Evolutionary conservation across 768 basidiomycete genomes (phyloP).

Genomic region (Guyanaporus albipodus): DNA sequence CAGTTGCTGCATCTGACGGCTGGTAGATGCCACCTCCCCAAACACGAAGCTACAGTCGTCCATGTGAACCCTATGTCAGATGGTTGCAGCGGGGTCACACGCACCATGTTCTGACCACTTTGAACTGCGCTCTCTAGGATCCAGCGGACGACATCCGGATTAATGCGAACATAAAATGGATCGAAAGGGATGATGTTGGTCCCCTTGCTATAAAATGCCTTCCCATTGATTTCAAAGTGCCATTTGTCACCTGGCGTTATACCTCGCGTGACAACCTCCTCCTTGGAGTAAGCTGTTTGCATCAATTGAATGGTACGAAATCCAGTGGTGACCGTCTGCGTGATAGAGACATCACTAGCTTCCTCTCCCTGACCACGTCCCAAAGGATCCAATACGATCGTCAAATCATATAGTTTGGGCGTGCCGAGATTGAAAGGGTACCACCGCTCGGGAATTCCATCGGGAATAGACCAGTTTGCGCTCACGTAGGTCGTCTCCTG

Average conservation of each 20-base stretch:
- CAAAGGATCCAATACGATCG: constrained; percentile 35
- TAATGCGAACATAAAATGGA: constrained; percentile 51
- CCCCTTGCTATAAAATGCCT: constrained; percentile 50
- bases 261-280: constrained; percentile 42
- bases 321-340: constrained; percentile 45
- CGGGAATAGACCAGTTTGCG: constrained; percentile 44
- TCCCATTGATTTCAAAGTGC: constrained; percentile 58
- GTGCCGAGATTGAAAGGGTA: constrained; percentile 53
- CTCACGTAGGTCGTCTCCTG: constrained; percentile 39
- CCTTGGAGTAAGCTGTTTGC: constrained; percentile 44
- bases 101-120: constrained; percentile 58
- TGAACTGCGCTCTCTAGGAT: constrained; percentile 50
- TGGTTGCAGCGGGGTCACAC: constrained; percentile 7
- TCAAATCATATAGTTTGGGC: constrained; percentile 52
- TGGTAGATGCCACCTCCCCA: constrained; percentile 59
- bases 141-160: constrained; percentile 50
- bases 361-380: constrained; percentile 3
- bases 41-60: constrained; percentile 42
- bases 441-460: constrained; percentile 47
- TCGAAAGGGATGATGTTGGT: constrained; percentile 62
- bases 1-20: constrained; percentile 37
- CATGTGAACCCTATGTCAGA: not conserved
- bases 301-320: constrained; percentile 57
- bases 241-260: constrained; percentile 59
- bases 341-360: constrained; percentile 22